phyloP scores from a whole-genome alignment of 1,284 basidiomycete species.

The Ustilago vetiveriae region DNA sequence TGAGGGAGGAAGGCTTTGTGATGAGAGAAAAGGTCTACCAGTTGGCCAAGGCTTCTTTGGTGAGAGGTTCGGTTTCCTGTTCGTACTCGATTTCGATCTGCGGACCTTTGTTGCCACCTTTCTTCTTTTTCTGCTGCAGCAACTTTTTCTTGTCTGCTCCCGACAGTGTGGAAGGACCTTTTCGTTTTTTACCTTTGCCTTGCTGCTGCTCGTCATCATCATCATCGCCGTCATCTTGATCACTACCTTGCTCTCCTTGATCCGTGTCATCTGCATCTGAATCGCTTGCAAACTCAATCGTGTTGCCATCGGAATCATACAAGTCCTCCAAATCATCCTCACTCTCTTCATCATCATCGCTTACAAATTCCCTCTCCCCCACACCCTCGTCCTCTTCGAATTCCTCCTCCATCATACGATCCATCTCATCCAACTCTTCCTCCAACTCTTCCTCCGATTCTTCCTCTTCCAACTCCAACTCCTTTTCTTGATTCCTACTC shows the following conservation, averaged over 20 bases:
- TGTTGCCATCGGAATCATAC: slow-evolving; percentile 38
- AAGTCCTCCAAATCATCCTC: slow-evolving; percentile 54
- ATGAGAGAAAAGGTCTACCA: slow-evolving; percentile 40
- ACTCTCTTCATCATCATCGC: slow-evolving; percentile 59
- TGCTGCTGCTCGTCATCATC: slow-evolving; percentile 1
- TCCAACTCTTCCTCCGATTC: slow-evolving; percentile 63
- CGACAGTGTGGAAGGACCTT: not conserved
- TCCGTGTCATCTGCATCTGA: slow-evolving; percentile 33
- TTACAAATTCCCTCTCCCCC: slow-evolving; percentile 62
- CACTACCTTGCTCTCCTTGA: slow-evolving; percentile 23
- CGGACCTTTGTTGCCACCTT: slow-evolving; percentile 68
- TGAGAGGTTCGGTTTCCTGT: slow-evolving; percentile 80
- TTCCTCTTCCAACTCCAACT: slow-evolving; percentile 60
- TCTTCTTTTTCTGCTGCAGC: not conserved
- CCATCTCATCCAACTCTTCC: slow-evolving; percentile 61
- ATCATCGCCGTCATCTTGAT: slow-evolving; percentile 14
- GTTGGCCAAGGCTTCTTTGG: slow-evolving; percentile 65
- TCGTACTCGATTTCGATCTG: slow-evolving; percentile 90
- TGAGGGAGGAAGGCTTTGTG: too few species aligned
- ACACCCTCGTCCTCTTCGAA: slow-evolving; percentile 56
- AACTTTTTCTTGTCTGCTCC: not conserved
- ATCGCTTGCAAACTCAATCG: slow-evolving; percentile 21
- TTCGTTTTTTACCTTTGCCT: slow-evolving; percentile 17
- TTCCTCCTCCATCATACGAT: slow-evolving; percentile 56
- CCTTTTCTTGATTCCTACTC: slow-evolving; percentile 30